phyloP scores from a whole-genome alignment of 257 asterid species.

The Nicotiana undulata region DNA sequence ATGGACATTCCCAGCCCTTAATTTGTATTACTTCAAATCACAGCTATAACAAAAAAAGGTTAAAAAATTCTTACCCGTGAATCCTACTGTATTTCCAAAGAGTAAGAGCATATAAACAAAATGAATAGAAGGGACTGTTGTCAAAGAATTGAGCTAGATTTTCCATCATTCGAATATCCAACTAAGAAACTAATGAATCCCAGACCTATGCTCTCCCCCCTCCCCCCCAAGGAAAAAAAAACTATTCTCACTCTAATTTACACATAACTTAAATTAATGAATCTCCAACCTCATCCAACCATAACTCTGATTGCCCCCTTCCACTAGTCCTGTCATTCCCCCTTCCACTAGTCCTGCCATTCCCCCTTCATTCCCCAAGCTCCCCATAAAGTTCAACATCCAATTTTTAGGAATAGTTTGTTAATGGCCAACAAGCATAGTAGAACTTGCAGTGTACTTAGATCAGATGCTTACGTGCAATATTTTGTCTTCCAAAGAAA shows the following conservation, averaged over 20 bases:
- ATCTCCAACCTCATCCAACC: not conserved
- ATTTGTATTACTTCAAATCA: not conserved
- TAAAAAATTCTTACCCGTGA: not conserved
- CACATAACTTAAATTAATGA: too few relatives aligned
- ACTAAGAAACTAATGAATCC: too few relatives aligned
- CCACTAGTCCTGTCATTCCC: not conserved
- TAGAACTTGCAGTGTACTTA: too few relatives aligned
- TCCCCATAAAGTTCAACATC: not conserved
- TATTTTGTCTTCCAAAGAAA: too few relatives aligned
- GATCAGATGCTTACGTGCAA: too few relatives aligned
- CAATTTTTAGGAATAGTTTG: not conserved
- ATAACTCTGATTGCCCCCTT: too few relatives aligned
- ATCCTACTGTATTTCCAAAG: not conserved
- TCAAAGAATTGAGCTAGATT: not conserved
- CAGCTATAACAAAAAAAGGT: not conserved
- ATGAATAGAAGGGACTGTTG: too few relatives aligned
- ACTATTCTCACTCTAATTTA: not conserved
- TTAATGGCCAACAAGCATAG: not conserved
- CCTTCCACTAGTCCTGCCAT: not conserved
- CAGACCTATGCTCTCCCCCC: too few relatives aligned
- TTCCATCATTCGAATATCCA: not conserved
- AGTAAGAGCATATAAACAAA: not conserved
- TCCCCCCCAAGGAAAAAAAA: too few relatives aligned
- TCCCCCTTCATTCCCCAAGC: not conserved
- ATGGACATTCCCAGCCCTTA: not conserved